phyloP scores from a whole-genome alignment of 129 eudicot genomes.

The Ambrosia trifida region DNA sequence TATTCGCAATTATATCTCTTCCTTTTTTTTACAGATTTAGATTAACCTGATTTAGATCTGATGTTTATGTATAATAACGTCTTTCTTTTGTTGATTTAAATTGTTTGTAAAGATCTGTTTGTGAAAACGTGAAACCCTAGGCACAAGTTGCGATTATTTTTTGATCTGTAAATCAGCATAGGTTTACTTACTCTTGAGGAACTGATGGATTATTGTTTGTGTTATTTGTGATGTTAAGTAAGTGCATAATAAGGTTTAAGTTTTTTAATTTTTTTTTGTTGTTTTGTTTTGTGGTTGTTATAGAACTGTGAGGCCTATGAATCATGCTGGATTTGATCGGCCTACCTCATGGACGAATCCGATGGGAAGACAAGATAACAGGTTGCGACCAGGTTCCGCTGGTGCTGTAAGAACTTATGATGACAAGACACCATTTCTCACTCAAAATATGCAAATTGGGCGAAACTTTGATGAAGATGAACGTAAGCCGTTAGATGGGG shows the following conservation, averaged over 20 bases:
- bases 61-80: background rate
- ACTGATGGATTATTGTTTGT: background rate
- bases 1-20: conserved; percentile 11
- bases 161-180: background rate
- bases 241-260: background rate
- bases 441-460: conserved; percentile 54
- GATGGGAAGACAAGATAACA: conserved; percentile 66
- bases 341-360: conserved; percentile 60
- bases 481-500: conserved; percentile 86
- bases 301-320: conserved; percentile 73
- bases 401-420: conserved; percentile 69
- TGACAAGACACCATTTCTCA: conserved; percentile 69
- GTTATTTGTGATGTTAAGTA: background rate
- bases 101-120: conserved; percentile 29
- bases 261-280: background rate
- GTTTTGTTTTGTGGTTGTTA: conserved; percentile 10
- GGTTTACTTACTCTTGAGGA: background rate
- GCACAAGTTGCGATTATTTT: background rate
- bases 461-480: conserved; percentile 96
- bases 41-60: conserved; percentile 36
- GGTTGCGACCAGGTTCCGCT: conserved; percentile 86
- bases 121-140: conserved; percentile 42
- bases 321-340: conserved; percentile 68
- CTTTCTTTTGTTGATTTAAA: conserved; percentile 3
- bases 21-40: conserved; percentile 10